Evolutionary conservation across 2,329 filamentous ascomycete genomes (phyloP), one percentile per base, ranked within the genome.

Genomic region (Fusarium coicis): DNA sequence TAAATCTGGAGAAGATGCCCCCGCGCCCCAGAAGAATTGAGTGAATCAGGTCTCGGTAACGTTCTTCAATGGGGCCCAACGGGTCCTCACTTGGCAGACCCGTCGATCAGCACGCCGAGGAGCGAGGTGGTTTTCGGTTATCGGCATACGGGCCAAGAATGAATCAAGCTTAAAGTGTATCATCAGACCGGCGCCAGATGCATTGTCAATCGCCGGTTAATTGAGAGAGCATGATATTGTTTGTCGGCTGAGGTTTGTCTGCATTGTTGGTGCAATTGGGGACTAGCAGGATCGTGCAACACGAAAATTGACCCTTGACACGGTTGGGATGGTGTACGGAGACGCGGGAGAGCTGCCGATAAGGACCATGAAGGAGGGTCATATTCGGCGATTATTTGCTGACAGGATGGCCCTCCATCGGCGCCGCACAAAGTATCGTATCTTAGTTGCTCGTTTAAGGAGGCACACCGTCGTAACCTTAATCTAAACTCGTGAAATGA

Each of bases 301-400:
- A 46, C 46, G 50, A 68, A 40, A 59, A 52, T 42, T 28, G 36
- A 37, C 37, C 42, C 40, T 39, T 50, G 50, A 16, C 16, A 44
- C 21, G 19, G 43, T 52, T 66, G 36, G 11, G 43, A 49, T 72
- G 46, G 42, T 37, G 28, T 44, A 34, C 75, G 75, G 75, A 72
- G 70, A 69, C 54, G 62, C 75, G 75, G 75, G 75, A 75, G 63
- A 52, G 46, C 52, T 59, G 66, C 75, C 75, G 75, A 73, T 50
- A 63, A 40, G 63, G 40, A 37, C 34, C 36, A 53, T 60, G 46
- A 52, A 47, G 54, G 58, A 61, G 56, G 54, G 28, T 12, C 36
- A 47, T 40, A 37, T 30, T 69, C 52, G 30, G 30, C 44, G 49
- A 69, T 69, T 64, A 58, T 69, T 69, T 57, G 58, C 52, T 69